These are phyloP conservation scores for Scedosporium dehoogii DNA, from an alignment of 2,329 filamentous ascomycete genomes.

Conservation along the genomic window DNA sequence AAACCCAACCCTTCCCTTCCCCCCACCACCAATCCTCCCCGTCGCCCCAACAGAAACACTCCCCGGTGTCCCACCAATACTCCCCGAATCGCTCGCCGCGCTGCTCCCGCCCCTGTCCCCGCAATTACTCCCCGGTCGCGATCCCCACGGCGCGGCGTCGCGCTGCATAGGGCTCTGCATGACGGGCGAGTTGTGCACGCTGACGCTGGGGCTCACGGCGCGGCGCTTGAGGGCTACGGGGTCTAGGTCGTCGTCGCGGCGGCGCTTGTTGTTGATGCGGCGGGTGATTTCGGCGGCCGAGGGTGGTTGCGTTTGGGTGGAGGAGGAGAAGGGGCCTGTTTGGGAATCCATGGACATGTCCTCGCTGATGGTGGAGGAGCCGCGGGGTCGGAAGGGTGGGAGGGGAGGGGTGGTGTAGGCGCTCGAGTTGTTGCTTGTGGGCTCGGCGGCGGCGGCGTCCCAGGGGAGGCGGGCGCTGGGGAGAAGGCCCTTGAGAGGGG, in stretches of 20 bases:
- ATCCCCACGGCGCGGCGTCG: slow-evolving; percentile 63
- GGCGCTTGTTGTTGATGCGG: slow-evolving; percentile 71
- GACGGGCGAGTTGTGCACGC: slow-evolving; percentile 80
- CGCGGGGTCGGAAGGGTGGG: slow-evolving; percentile 49
- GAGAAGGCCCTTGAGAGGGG: slow-evolving; percentile 1
- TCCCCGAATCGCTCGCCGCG: slow-evolving; percentile 41
- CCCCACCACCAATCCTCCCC: slow-evolving; percentile 33
- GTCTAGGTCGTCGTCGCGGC: slow-evolving; percentile 85
- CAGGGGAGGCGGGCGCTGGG: slow-evolving; percentile 8
- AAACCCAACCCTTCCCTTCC: slow-evolving; percentile 60
- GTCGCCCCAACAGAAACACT: slow-evolving; percentile 22
- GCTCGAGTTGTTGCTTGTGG: slow-evolving; percentile 41
- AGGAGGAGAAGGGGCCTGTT: slow-evolving; percentile 25
- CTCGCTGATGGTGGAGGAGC: slow-evolving; percentile 54
- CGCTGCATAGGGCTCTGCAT: slow-evolving; percentile 74
- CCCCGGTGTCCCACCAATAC: slow-evolving; percentile 21
- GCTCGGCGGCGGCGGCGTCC: neutral
- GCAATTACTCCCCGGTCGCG: slow-evolving; percentile 52
- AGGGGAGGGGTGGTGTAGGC: slow-evolving; percentile 58
- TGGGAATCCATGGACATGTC: slow-evolving; percentile 65
- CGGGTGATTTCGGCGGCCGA: slow-evolving; percentile 66
- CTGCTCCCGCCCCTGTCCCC: slow-evolving; percentile 41
- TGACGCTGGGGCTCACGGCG: slow-evolving; percentile 85
- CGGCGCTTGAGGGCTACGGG: slow-evolving; percentile 79
- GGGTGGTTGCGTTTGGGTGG: slow-evolving; percentile 31